Evolutionary conservation across 495 filamentous ascomycete species (phyloP).

Genomic region (Penicillium longicatenatum): DNA sequence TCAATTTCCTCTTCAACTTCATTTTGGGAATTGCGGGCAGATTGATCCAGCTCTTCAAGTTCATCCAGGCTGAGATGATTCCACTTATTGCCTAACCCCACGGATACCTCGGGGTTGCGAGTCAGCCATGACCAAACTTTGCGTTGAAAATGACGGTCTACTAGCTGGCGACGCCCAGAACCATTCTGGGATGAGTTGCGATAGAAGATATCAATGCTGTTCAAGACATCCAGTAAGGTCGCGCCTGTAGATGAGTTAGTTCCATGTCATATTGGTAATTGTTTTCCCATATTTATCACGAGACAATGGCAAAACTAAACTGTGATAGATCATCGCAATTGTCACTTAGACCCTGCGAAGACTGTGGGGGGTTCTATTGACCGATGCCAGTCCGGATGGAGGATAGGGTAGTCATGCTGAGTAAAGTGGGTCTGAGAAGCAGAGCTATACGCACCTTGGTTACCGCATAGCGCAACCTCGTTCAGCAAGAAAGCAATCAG

Average conservation of each 20-base stretch:
- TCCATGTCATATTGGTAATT: background rate
- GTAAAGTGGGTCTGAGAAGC: constrained; percentile 27
- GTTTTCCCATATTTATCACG: background rate
- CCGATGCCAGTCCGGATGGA: background rate
- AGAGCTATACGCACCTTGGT: constrained; percentile 61
- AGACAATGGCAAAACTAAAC: background rate
- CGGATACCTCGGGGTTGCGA: constrained; percentile 53
- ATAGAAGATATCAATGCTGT: constrained; percentile 44
- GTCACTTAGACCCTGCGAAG: background rate
- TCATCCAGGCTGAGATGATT: constrained; percentile 50
- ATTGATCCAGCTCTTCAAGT: constrained; percentile 31
- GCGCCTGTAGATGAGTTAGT: constrained; percentile 39
- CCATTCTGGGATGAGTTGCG: constrained; percentile 22
- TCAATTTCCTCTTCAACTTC: constrained; percentile 10
- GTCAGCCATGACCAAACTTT: constrained; percentile 61
- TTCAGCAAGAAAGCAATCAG: constrained; percentile 70
- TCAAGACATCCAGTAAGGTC: constrained; percentile 40
- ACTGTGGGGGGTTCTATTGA: background rate
- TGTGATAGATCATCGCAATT: background rate
- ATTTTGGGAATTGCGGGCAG: background rate
- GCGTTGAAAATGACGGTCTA: constrained; percentile 53
- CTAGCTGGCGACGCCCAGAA: constrained; percentile 25
- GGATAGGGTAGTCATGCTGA: constrained; percentile 6
- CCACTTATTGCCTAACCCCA: constrained; percentile 43
- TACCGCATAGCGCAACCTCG: constrained; percentile 70